These are phyloP conservation scores for Cutaneotrichosporon mucoides DNA, from an alignment of 1,284 basidiomycete genomes.

Conservation along the genomic window DNA sequence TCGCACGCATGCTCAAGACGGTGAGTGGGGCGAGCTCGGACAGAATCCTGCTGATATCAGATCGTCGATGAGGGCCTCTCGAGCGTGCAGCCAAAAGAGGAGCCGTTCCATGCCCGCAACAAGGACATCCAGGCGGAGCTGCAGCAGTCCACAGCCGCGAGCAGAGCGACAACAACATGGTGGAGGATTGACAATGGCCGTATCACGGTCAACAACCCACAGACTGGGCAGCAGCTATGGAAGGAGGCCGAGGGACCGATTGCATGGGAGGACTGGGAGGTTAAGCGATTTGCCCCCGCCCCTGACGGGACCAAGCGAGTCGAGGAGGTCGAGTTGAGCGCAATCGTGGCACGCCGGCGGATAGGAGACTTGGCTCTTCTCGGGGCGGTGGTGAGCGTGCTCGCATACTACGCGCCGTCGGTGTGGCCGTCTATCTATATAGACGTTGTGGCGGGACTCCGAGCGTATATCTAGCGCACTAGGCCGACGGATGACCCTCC, in stretches of 20 bases:
- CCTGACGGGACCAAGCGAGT: not conserved
- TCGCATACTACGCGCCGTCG: not conserved
- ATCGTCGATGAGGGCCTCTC: slow-evolving; percentile 18
- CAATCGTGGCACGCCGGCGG: not conserved
- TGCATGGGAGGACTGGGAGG: not conserved
- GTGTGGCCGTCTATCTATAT: not conserved
- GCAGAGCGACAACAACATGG: slow-evolving; percentile 8
- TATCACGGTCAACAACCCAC: slow-evolving; percentile 15
- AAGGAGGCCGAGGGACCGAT: not conserved
- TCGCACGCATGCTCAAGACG: slow-evolving; percentile 16
- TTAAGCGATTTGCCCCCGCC: not conserved
- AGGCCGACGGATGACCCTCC: no score
- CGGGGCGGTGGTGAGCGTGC: not conserved
- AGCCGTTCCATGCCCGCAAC: slow-evolving; percentile 16
- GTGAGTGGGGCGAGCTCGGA: not conserved
- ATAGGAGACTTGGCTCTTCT: not conserved
- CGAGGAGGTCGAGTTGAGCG: not conserved
- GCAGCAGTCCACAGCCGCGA: not conserved
- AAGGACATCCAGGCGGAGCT: slow-evolving; percentile 6
- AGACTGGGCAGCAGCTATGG: slow-evolving; percentile 6
- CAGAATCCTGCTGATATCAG: not conserved
- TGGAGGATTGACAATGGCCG: slow-evolving; percentile 3
- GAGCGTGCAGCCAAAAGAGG: slow-evolving; percentile 17
- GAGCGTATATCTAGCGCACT: no score
- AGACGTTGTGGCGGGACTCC: no score